Conservation (phyloP, 345 rosid species). For the Hevea brasiliensis region DNA sequence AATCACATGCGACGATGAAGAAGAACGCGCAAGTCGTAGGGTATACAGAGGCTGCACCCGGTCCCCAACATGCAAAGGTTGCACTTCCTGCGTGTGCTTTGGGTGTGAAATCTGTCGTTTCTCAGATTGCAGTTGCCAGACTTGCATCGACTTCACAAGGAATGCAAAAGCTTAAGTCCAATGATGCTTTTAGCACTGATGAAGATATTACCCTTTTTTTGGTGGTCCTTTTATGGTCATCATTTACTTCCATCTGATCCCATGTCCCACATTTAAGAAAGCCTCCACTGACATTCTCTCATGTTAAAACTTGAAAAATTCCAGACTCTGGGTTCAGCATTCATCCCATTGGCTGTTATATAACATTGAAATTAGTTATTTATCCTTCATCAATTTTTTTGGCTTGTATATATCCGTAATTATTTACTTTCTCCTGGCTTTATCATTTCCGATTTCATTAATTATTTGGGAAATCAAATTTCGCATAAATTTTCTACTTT, state of each 20-base stretch:
- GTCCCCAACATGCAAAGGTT: conserved; percentile 84
- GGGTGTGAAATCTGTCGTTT: conserved; percentile 90
- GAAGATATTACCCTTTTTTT: not conserved
- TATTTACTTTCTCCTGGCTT: too few species aligned
- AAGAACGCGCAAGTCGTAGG: conserved; percentile 76
- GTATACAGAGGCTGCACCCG: conserved; percentile 83
- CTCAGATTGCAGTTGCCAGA: conserved; percentile 91
- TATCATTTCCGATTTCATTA: too few species aligned
- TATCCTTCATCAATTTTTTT: conserved; percentile 17
- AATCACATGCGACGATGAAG: conserved; percentile 66
- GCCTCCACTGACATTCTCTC: conserved; percentile 7
- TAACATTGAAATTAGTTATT: conserved; percentile 21
- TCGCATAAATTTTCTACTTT: too few species aligned
- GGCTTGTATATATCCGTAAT: not conserved
- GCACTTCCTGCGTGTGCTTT: conserved; percentile 96
- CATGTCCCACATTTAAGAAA: conserved; percentile 2
- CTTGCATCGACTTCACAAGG: conserved; percentile 81
- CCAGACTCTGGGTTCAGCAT: conserved; percentile 22
- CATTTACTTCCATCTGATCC: not conserved
- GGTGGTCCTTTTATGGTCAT: conserved; percentile 17
- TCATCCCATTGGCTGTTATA: conserved; percentile 24
- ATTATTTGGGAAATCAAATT: not conserved
- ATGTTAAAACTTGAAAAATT: conserved; percentile 17
- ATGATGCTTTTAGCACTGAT: not conserved
- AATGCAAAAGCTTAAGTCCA: conserved; percentile 49